Conservation (phyloP, 352 stramenopile genomes). For the Phytophthora cryptogea region DNA sequence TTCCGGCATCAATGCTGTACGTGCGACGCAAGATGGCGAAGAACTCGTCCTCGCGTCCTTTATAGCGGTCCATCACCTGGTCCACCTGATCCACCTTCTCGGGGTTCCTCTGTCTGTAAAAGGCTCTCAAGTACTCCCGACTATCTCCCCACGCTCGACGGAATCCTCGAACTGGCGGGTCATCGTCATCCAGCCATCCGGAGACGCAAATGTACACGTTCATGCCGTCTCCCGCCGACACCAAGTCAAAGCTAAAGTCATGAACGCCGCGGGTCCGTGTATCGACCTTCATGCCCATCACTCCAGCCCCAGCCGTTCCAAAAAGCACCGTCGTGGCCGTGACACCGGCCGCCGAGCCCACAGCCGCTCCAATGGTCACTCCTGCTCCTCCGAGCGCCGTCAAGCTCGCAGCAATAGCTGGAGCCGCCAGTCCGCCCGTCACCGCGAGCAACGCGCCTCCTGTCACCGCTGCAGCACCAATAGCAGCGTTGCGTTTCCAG, state of each 20-base stretch:
- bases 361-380: constrained; percentile 56
- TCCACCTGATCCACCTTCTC: constrained; percentile 85
- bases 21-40: constrained; percentile 71
- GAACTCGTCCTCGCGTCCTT: constrained; percentile 84
- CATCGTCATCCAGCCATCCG: constrained; percentile 83
- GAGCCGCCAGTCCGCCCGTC: constrained; percentile 67
- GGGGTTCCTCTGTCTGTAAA: constrained; percentile 68
- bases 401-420: constrained; percentile 65
- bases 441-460: constrained; percentile 75
- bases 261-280: constrained; percentile 73
- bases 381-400: constrained; percentile 67
- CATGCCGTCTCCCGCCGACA: constrained; percentile 82
- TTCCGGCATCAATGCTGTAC: constrained; percentile 52
- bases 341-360: constrained; percentile 57
- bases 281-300: constrained; percentile 84
- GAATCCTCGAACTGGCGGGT: constrained; percentile 58
- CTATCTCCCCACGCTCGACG: constrained; percentile 79
- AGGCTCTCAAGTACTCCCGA: constrained; percentile 75
- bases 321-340: constrained; percentile 82
- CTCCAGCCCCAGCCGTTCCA: constrained; percentile 74
- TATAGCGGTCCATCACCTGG: constrained; percentile 80
- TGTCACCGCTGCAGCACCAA: constrained; percentile 70
- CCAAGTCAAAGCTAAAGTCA: constrained; percentile 82
- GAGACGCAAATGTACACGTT: constrained; percentile 90
- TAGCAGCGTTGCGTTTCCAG: constrained; percentile 80